Percentiles rank a stretch among this genome's conserved stretches.
Evolutionary conservation across 352 stramenopile species (phyloP).

Genomic region (Nothophytophthora sp.): DNA sequence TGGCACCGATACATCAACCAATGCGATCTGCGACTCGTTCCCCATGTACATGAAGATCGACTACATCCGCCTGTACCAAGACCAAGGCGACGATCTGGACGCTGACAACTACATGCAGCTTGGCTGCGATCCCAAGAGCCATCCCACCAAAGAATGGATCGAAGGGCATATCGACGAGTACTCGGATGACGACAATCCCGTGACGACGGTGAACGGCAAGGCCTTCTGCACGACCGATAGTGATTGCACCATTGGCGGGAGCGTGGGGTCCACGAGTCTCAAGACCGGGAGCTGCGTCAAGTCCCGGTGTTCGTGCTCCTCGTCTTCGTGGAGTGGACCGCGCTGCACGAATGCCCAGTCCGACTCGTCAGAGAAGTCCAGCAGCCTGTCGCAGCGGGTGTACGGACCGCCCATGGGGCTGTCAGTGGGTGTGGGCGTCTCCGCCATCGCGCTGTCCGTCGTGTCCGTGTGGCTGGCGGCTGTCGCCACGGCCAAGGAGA

Average conservation of each 20-base stretch:
- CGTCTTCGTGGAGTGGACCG: slow-evolving; percentile 52
- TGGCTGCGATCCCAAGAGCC: slow-evolving; percentile 52
- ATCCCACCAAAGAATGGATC: slow-evolving; percentile 73
- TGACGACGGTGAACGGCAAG: slow-evolving; percentile 42
- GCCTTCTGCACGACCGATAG: slow-evolving; percentile 52
- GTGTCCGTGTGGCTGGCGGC: slow-evolving; percentile 31
- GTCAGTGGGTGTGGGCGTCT: slow-evolving; percentile 28
- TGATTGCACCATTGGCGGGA: slow-evolving; percentile 56
- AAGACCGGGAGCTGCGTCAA: slow-evolving; percentile 60
- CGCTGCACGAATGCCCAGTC: slow-evolving; percentile 45
- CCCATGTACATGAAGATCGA: slow-evolving; percentile 80
- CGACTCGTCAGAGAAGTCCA: slow-evolving; percentile 26
- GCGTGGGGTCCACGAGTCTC: slow-evolving; percentile 9
- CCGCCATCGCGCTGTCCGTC: slow-evolving; percentile 35
- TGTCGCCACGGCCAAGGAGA: slow-evolving; percentile 21
- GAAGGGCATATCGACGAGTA: slow-evolving; percentile 62
- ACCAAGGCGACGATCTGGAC: slow-evolving; percentile 35
- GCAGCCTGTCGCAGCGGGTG: slow-evolving; percentile 26
- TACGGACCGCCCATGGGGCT: slow-evolving; percentile 44
- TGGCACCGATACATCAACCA: slow-evolving; percentile 30
- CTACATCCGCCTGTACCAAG: slow-evolving; percentile 74
- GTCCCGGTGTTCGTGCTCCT: slow-evolving; percentile 49
- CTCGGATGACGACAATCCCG: slow-evolving; percentile 53
- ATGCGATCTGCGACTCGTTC: slow-evolving; percentile 66
- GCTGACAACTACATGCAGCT: slow-evolving; percentile 53